Evolutionary conservation across 495 filamentous ascomycete species (phyloP).

Genomic region (Aspergillus diversus): DNA sequence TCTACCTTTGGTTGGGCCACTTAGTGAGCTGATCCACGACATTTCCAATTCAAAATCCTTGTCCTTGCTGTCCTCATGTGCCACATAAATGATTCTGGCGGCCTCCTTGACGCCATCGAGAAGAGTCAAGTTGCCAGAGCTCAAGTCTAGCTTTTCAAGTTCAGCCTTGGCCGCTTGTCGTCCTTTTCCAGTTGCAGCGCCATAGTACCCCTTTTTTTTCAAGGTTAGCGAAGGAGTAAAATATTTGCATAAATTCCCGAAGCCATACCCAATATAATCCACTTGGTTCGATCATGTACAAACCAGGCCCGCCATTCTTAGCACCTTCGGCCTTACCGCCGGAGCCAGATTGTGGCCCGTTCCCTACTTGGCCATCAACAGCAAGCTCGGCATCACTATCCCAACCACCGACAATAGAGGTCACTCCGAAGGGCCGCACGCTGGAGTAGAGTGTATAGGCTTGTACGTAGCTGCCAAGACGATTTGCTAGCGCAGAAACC

Average conservation of each 20-base stretch:
- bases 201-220: conserved; percentile 79
- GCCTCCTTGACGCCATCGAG: conserved; percentile 93
- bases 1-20: conserved; percentile 85
- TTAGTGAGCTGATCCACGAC: conserved; percentile 87
- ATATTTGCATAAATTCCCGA: background rate
- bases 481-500: conserved; percentile 79
- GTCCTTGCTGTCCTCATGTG: conserved; percentile 96
- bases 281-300: conserved; percentile 99
- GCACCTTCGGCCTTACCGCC: conserved; percentile 77
- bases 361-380: conserved; percentile 87
- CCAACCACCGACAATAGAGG: conserved; percentile 91
- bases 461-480: conserved; percentile 94
- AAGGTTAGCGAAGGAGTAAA: conserved; percentile 21
- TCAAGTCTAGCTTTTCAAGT: conserved; percentile 95
- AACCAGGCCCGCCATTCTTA: conserved; percentile 81
- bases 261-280: conserved; percentile 84
- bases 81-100: conserved; percentile 92
- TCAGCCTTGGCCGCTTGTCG: conserved; percentile 95
- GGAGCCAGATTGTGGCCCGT: conserved; percentile 72
- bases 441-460: conserved; percentile 96
- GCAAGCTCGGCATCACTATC: conserved; percentile 77
- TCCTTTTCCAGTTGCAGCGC: conserved; percentile 94
- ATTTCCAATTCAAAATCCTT: conserved; percentile 99
- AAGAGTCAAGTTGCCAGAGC: conserved; percentile 72
- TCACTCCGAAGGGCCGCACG: conserved; percentile 94